phyloP scores from a whole-genome alignment of 1,284 basidiomycete species.

The Austropuccinia psidii region DNA sequence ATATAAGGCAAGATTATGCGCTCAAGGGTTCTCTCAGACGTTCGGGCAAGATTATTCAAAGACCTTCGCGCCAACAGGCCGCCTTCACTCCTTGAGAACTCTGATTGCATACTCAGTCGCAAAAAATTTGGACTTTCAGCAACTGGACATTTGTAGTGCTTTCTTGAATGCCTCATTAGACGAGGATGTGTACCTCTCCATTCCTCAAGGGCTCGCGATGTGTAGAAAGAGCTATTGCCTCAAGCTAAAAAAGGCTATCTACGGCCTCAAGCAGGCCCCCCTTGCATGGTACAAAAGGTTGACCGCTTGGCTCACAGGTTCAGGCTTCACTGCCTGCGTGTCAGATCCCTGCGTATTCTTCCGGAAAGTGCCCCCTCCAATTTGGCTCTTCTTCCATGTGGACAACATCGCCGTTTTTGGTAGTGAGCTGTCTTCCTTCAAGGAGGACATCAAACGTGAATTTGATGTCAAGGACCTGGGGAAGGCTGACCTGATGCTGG shows the following conservation, averaged over 20 bases:
- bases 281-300: not conserved
- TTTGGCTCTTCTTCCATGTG: not conserved
- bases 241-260: not conserved
- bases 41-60: not conserved
- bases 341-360: not conserved
- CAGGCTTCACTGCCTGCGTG: not conserved
- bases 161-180: not conserved
- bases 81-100: not conserved
- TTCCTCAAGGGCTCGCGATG: not conserved
- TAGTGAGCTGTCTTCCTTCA: not conserved
- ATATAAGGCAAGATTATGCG: no score
- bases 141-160: no score
- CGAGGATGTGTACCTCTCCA: not conserved
- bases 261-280: conserved; percentile 7
- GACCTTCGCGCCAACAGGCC: not conserved
- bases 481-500: not conserved
- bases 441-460: not conserved
- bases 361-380: not conserved
- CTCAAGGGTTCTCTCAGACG: not conserved
- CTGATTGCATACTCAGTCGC: not conserved
- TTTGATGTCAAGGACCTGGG: not conserved
- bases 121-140: not conserved
- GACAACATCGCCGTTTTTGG: not conserved
- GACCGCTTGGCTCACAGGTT: not conserved
- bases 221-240: not conserved